Conservation (phyloP, 2,329 filamentous ascomycete genomes). For the Colletotrichum abscissum region DNA sequence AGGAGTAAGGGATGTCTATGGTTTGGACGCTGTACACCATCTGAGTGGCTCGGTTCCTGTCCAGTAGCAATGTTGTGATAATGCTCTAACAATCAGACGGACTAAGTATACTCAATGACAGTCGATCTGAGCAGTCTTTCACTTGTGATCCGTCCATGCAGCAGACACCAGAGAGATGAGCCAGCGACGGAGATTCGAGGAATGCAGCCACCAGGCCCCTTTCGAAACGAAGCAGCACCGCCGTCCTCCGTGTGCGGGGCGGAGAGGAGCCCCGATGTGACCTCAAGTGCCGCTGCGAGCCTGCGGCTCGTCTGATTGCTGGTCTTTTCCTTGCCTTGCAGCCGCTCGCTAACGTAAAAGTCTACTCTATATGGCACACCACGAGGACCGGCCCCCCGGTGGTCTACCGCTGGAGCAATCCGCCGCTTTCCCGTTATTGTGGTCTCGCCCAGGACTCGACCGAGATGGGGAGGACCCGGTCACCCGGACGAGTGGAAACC, state of each 20-base stretch:
- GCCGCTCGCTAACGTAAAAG: not conserved
- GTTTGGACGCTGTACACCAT: not conserved
- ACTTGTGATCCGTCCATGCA: too few relatives aligned
- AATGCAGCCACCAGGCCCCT: not conserved
- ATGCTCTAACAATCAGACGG: not conserved
- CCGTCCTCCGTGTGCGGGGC: not conserved
- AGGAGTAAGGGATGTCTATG: not conserved
- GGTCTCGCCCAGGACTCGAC: conserved; percentile 18
- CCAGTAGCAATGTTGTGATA: not conserved
- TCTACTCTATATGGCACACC: conserved; percentile 23
- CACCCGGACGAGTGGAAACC: conserved; percentile 6
- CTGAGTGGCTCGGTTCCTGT: too few relatives aligned
- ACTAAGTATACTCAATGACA: not conserved
- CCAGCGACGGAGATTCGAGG: conserved; percentile 3
- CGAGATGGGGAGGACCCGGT: not conserved
- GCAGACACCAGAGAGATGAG: not conserved
- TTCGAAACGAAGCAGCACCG: conserved; percentile 12
- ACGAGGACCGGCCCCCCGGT: not conserved
- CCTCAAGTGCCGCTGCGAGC: not conserved
- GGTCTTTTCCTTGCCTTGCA: not conserved
- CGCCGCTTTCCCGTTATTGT: not conserved
- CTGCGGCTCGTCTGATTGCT: conserved; percentile 13
- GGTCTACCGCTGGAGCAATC: not conserved
- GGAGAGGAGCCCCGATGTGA: not conserved
- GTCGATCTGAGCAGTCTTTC: too few relatives aligned